Evolutionary conservation across 2,329 filamentous ascomycete species (phyloP), one percentile per base, ranked within the genome.

Genomic region (Arthrobotrys megalospora): DNA sequence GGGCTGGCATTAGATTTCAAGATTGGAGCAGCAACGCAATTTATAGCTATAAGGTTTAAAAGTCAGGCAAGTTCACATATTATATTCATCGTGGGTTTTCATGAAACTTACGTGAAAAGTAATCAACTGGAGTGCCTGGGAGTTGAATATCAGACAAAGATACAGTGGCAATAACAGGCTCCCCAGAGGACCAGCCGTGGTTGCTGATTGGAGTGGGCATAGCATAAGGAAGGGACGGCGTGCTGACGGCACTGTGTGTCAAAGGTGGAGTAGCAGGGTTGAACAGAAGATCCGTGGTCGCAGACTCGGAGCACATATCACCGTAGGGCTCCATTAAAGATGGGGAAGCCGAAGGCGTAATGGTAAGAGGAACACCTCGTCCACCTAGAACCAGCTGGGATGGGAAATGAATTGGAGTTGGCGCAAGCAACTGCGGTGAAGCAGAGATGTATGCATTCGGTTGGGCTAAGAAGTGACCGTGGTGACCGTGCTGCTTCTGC

Each of bases 401-500:
- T 77, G 73, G 73, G 45, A 71, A 77, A 48, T 77, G 73, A 60
- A 77, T 77, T 67, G 73, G 73, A 66, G 66, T 77, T 66, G 73
- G 73, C 60, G 73, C 73, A 71, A 77, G 73, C 66, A 77, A 70
- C 73, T 77, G 73, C 73, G 73, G 66, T 60, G 73, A 70, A 70
- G 60, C 73, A 66, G 73, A 66, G 67, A 77, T 77, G 66, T 80
- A 80, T 48, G 80, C 80, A 81, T 81, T 81, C 43, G 81, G 81
- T 21, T 82, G 81, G 41, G 81, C 80, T 62, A 82, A 72, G 76
- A 82, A 82, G 53, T 82, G 81, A 47, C 73, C 73, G 73, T 77
- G 73, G 52, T 81, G 81, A 53, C 73, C 73, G 62, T 77, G 73
- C 65, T 81, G 81, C 69, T 81, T 81, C 47, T 81, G 78, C 68